Percentiles rank a stretch among this genome's conserved stretches.
phyloP scores from a whole-genome alignment of 2,329 filamentous ascomycete genomes.

The Hypoxylon sp. region DNA sequence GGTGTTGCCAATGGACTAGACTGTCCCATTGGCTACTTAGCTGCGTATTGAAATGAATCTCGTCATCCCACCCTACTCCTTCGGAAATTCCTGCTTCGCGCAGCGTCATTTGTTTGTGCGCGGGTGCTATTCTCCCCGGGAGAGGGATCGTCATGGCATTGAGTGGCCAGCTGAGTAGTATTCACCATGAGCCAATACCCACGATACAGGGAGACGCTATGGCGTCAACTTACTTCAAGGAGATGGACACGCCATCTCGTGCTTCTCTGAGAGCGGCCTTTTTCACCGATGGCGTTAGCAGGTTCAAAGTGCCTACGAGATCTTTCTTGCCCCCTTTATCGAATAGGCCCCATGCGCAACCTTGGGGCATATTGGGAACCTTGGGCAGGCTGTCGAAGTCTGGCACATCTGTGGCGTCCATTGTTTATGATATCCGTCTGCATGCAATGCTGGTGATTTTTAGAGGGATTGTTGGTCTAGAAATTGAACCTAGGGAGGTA shows the following conservation, averaged over 20 bases:
- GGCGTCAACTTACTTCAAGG: constrained; percentile 61
- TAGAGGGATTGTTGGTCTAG: background rate
- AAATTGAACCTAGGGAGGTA: background rate
- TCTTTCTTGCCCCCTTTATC: constrained; percentile 64
- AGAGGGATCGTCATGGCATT: constrained; percentile 56
- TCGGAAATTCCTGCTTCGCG: constrained; percentile 48
- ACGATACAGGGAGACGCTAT: background rate
- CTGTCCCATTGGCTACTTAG: constrained; percentile 69
- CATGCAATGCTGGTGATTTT: background rate
- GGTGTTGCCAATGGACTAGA: constrained; percentile 61
- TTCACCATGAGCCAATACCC: constrained; percentile 5
- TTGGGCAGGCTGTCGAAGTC: constrained; percentile 59
- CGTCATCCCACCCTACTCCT: constrained; percentile 59
- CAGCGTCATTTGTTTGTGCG: constrained; percentile 56
- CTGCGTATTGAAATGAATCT: constrained; percentile 68
- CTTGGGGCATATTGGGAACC: constrained; percentile 60
- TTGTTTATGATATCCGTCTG: constrained; percentile 6
- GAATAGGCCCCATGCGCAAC: constrained; percentile 66
- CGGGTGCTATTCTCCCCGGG: constrained; percentile 52
- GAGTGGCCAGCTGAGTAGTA: constrained; percentile 56
- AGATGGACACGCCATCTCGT: constrained; percentile 63
- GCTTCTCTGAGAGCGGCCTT: constrained; percentile 58
- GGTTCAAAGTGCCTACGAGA: constrained; percentile 64
- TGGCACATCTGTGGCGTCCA: constrained; percentile 53
- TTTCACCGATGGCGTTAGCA: constrained; percentile 62